Evolutionary conservation across 2,329 filamentous ascomycete species (phyloP).

Genomic region (Apiospora phragmitis): DNA sequence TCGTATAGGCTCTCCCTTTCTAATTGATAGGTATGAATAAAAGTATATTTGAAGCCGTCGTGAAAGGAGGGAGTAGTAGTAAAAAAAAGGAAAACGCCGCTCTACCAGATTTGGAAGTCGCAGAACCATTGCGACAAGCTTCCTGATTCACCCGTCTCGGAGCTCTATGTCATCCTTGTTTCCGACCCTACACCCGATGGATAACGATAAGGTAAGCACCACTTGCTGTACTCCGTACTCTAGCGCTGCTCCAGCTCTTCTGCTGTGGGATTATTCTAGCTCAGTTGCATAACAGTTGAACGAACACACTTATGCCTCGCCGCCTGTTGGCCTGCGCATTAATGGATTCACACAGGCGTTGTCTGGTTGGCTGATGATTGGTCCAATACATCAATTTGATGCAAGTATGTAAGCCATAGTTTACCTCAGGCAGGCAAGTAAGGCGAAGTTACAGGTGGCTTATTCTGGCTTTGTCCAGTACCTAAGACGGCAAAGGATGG

Average conservation of each 20-base stretch:
- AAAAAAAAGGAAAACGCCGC: neutral
- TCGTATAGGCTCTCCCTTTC: neutral
- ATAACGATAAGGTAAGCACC: constrained; percentile 1
- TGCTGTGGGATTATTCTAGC: neutral
- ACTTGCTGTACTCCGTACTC: neutral
- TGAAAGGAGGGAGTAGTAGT: neutral
- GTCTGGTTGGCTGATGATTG: neutral
- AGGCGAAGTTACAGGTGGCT: neutral
- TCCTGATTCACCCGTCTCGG: constrained; percentile 3
- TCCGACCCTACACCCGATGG: neutral
- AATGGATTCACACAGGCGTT: neutral
- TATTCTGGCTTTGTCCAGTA: neutral
- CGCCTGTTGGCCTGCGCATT: neutral
- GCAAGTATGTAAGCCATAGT: neutral
- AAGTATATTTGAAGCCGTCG: neutral
- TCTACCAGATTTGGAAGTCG: neutral
- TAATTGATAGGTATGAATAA: neutral
- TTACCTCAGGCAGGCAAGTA: neutral
- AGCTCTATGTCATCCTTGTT: constrained; percentile 1
- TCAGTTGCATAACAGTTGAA: neutral
- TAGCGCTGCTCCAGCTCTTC: neutral
- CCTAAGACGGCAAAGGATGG: neutral
- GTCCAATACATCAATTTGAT: neutral
- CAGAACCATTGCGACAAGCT: neutral
- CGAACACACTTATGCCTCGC: neutral